Percentiles rank a stretch among this genome's conserved stretches.
phyloP scores from a whole-genome alignment of 208 protist genomes.

The Trypanosoma brucei region DNA sequence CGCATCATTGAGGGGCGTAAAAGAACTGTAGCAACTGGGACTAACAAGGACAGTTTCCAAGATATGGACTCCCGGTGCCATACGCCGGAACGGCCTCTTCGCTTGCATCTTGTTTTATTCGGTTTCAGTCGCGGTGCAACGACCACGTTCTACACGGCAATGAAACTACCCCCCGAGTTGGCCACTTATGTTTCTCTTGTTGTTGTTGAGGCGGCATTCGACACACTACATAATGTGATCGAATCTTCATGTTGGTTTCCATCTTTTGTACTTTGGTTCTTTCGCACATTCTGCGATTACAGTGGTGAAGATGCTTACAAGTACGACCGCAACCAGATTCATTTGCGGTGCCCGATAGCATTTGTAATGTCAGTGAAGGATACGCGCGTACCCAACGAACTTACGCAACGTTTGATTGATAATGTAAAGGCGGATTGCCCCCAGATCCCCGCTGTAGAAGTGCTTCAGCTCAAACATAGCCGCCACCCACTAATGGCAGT shows the following conservation, averaged over 20 bases:
- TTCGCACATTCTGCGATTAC: conserved; percentile 70
- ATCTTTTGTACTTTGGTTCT: conserved; percentile 61
- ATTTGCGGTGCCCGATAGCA: conserved; percentile 70
- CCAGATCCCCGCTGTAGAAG: conserved; percentile 77
- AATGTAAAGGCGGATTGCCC: conserved; percentile 47
- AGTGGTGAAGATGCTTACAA: conserved; percentile 42
- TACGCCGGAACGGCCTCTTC: conserved; percentile 10
- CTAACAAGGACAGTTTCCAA: neutral
- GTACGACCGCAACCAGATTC: conserved; percentile 46
- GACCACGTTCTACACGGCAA: conserved; percentile 71
- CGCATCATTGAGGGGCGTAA: conserved; percentile 29
- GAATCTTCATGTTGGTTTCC: conserved; percentile 50
- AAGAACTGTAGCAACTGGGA: neutral
- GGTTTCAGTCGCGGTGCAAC: conserved; percentile 80
- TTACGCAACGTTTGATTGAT: conserved; percentile 67
- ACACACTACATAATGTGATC: conserved; percentile 76
- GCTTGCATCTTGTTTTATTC: conserved; percentile 68
- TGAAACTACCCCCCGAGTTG: conserved; percentile 65
- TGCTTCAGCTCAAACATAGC: conserved; percentile 71
- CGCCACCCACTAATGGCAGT: conserved; percentile 75
- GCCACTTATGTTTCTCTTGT: conserved; percentile 76
- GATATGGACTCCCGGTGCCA: neutral
- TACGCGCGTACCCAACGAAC: conserved; percentile 60
- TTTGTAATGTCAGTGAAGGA: conserved; percentile 80
- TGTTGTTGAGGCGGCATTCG: conserved; percentile 79